Evolutionary conservation across 1,284 basidiomycete genomes (phyloP).

Genomic region (Inonotus obliquus): DNA sequence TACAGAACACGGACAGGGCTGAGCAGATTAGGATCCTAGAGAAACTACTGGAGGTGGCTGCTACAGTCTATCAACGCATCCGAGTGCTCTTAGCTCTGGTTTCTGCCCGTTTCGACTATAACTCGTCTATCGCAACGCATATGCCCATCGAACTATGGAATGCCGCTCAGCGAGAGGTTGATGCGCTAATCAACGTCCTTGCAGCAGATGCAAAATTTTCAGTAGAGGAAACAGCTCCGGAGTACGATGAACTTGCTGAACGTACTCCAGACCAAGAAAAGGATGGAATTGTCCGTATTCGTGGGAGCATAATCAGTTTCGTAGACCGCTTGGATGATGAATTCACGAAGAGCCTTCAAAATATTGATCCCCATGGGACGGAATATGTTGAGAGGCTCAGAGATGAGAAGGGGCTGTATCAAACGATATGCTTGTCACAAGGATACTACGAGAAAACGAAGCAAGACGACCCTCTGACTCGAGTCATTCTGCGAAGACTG

Average conservation of each 20-base stretch:
- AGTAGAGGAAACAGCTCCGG: slow-evolving; percentile 83
- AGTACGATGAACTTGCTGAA: slow-evolving; percentile 92
- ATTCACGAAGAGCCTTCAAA: slow-evolving; percentile 96
- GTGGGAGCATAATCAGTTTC: slow-evolving; percentile 91
- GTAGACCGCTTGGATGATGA: slow-evolving; percentile 98
- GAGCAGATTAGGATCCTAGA: slow-evolving; percentile 93
- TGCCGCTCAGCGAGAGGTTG: slow-evolving; percentile 83
- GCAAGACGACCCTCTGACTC: slow-evolving; percentile 74
- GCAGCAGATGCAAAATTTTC: slow-evolving; percentile 70
- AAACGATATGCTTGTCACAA: slow-evolving; percentile 89
- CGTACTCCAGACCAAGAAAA: slow-evolving; percentile 73
- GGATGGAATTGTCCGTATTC: slow-evolving; percentile 69
- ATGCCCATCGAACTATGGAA: slow-evolving; percentile 96
- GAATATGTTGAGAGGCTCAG: slow-evolving; percentile 96
- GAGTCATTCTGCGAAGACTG: slow-evolving; percentile 91
- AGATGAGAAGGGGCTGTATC: slow-evolving; percentile 94
- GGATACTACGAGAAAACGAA: slow-evolving; percentile 83
- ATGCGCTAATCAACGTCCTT: slow-evolving; percentile 80
- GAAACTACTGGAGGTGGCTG: slow-evolving; percentile 83
- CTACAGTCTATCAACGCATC: slow-evolving; percentile 89
- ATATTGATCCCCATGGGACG: slow-evolving; percentile 97
- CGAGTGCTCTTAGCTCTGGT: slow-evolving; percentile 92
- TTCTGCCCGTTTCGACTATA: slow-evolving; percentile 96
- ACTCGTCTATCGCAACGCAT: slow-evolving; percentile 78
- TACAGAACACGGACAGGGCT: slow-evolving; percentile 89